phyloP scores from a whole-genome alignment of 495 filamentous ascomycete genomes.

The Xylaria bambusicola region DNA sequence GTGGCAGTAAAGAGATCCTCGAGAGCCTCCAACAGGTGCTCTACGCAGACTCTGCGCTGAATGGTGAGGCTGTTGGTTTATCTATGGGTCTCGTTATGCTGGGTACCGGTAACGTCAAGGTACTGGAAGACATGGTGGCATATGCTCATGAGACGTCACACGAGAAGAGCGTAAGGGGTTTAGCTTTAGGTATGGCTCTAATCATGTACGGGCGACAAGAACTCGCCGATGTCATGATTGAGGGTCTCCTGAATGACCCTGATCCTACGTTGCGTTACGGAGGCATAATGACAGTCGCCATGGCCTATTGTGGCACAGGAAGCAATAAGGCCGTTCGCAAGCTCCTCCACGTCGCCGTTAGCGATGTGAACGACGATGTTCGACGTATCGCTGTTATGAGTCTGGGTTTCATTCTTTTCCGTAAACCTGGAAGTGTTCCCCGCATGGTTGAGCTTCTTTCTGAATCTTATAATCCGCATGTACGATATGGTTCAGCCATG shows the following conservation, averaged over 20 bases:
- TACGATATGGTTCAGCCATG: conserved; percentile 97
- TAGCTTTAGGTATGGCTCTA: conserved; percentile 94
- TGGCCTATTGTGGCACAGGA: conserved; percentile 95
- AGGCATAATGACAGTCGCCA: conserved; percentile 97
- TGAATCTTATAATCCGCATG: conserved; percentile 98
- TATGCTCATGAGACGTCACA: conserved; percentile 98
- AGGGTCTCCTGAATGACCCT: conserved; percentile 88
- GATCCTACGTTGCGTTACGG: conserved; percentile 94
- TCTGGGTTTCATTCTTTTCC: conserved; percentile 97
- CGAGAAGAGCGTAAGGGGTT: conserved; percentile 96
- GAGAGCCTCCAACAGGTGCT: conserved; percentile 85
- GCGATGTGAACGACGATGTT: conserved; percentile 98
- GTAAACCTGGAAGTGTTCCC: conserved; percentile 94
- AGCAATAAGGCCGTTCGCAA: conserved; percentile 99
- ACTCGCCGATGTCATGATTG: conserved; percentile 89
- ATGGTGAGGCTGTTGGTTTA: conserved; percentile 94
- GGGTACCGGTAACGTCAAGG: conserved; percentile 88
- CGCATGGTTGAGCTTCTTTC: conserved; percentile 99
- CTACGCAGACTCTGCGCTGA: conserved; percentile 90
- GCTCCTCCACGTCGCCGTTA: conserved; percentile 95
- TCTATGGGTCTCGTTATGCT: conserved; percentile 97
- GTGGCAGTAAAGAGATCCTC: conserved; percentile 85
- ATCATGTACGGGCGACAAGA: conserved; percentile 98
- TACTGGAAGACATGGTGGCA: conserved; percentile 90
- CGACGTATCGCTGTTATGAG: conserved; percentile 96